Conservation (phyloP, 169 alveolate species). For the Plasmodium cynomolgi region DNA sequence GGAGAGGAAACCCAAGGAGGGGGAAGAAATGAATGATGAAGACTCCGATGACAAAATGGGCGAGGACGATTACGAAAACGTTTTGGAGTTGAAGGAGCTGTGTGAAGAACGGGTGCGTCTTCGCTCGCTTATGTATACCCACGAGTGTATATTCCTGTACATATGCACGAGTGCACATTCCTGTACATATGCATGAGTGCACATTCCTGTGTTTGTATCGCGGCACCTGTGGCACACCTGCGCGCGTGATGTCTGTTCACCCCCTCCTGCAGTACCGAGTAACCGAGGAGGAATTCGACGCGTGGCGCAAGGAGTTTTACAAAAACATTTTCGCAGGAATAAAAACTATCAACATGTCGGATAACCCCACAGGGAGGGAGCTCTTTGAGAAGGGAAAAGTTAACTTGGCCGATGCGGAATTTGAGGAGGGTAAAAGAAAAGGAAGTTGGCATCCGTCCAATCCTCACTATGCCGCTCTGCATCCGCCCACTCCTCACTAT, state of each 20-base stretch:
- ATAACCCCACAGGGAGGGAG: conserved; percentile 71
- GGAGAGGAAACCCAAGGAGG: conserved; percentile 21
- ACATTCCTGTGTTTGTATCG: not conserved
- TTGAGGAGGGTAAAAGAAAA: conserved; percentile 16
- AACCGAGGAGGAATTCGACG: conserved; percentile 66
- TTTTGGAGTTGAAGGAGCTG: conserved; percentile 46
- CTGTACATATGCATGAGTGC: not conserved
- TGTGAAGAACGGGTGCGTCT: conserved; percentile 46
- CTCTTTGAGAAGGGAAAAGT: conserved; percentile 54
- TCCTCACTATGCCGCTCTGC: not conserved
- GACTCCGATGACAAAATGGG: conserved; percentile 14
- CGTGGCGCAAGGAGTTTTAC: conserved; percentile 70
- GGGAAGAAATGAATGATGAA: not conserved
- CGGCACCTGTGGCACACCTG: not conserved
- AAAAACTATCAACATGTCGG: conserved; percentile 16
- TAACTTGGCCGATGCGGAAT: conserved; percentile 34
- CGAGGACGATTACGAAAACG: conserved; percentile 20
- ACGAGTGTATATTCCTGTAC: not conserved
- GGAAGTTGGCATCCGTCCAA: not conserved
- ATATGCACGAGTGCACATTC: not conserved
- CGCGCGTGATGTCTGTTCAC: not conserved
- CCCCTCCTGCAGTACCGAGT: conserved; percentile 44
- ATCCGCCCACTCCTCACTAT: not conserved
- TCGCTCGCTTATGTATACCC: not conserved
- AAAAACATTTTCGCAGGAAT: conserved; percentile 27